Conservation (phyloP, 2,329 filamentous ascomycete genomes). For the Monilinia vaccinii-corymbosi region DNA sequence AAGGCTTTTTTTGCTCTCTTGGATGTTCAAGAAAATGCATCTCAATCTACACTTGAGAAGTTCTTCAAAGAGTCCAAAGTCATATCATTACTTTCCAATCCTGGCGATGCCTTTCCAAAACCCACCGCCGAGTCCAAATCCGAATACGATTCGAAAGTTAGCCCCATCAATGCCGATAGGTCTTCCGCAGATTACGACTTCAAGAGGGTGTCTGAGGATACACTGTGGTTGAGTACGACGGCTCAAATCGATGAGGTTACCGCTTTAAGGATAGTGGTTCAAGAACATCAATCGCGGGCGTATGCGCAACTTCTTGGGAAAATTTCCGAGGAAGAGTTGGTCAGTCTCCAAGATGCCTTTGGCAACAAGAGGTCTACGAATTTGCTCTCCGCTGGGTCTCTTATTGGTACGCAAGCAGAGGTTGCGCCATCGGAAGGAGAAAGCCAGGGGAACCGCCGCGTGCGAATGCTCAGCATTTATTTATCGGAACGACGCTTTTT, state of each 20-base stretch:
- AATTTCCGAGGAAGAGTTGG: slow-evolving; percentile 68
- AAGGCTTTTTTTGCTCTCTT: slow-evolving; percentile 46
- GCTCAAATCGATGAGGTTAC: slow-evolving; percentile 71
- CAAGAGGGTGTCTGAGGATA: slow-evolving; percentile 73
- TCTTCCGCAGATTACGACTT: slow-evolving; percentile 62
- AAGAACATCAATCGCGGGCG: slow-evolving; percentile 79
- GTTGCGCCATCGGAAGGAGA: slow-evolving; percentile 51
- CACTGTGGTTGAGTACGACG: slow-evolving; percentile 75
- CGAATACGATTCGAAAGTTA: slow-evolving; percentile 74
- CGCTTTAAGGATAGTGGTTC: slow-evolving; percentile 67
- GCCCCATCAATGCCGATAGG: slow-evolving; percentile 74
- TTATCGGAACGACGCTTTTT: slow-evolving; percentile 63
- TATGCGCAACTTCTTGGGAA: slow-evolving; percentile 60
- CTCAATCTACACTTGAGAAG: slow-evolving; percentile 44
- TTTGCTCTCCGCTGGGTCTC: slow-evolving; percentile 39
- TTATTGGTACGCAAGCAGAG: slow-evolving; percentile 29
- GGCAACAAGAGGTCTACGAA: slow-evolving; percentile 53
- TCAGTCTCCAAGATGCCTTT: slow-evolving; percentile 66
- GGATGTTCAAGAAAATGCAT: slow-evolving; percentile 49
- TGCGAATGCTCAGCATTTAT: slow-evolving; percentile 62
- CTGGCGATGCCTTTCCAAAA: slow-evolving; percentile 57
- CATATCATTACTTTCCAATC: slow-evolving; percentile 56
- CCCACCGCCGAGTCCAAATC: slow-evolving; percentile 55
- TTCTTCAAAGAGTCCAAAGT: slow-evolving; percentile 67
- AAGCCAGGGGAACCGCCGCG: slow-evolving; percentile 50